Evolutionary conservation across 345 rosid genomes (phyloP).

Genomic region (Laguncularia racemosa): DNA sequence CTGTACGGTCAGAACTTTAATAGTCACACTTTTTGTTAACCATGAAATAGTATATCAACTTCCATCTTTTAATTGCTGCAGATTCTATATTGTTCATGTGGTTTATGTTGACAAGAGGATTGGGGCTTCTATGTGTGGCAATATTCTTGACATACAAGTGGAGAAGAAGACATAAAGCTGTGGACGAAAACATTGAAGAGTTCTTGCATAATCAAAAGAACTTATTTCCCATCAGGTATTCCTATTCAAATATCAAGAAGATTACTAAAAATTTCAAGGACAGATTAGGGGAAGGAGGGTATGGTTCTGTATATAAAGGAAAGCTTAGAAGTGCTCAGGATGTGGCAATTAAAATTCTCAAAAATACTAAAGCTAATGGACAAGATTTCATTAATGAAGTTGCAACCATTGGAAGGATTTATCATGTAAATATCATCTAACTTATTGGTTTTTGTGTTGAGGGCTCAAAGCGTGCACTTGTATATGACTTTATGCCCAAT

Average conservation of each 20-base stretch:
- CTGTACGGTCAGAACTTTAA: no score
- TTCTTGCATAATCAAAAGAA: not conserved
- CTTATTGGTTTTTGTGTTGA: slow-evolving; percentile 14
- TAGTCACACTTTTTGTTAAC: no score
- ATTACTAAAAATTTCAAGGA: slow-evolving; percentile 10
- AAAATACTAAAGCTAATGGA: not conserved
- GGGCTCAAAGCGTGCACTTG: slow-evolving; percentile 13
- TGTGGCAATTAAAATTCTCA: slow-evolving; percentile 10
- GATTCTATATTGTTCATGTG: no score
- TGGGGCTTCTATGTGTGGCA: not conserved
- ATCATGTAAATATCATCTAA: slow-evolving; percentile 13
- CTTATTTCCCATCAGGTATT: slow-evolving; percentile 6
- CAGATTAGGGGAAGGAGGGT: slow-evolving; percentile 15
- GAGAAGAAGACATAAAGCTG: not conserved
- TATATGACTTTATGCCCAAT: slow-evolving; percentile 14
- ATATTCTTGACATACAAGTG: not conserved
- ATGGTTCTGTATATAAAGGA: slow-evolving; percentile 13
- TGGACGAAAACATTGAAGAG: not conserved
- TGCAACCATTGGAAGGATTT: slow-evolving; percentile 8
- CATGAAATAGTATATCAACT: no score
- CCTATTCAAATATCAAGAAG: slow-evolving; percentile 8
- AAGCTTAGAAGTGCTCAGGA: slow-evolving; percentile 3
- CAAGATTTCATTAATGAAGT: slow-evolving; percentile 12
- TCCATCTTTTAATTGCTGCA: no score
- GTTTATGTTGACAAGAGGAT: not conserved